Evolutionary conservation across 2,329 filamentous ascomycete genomes (phyloP).

Genomic region (Trichophaea hybrida): DNA sequence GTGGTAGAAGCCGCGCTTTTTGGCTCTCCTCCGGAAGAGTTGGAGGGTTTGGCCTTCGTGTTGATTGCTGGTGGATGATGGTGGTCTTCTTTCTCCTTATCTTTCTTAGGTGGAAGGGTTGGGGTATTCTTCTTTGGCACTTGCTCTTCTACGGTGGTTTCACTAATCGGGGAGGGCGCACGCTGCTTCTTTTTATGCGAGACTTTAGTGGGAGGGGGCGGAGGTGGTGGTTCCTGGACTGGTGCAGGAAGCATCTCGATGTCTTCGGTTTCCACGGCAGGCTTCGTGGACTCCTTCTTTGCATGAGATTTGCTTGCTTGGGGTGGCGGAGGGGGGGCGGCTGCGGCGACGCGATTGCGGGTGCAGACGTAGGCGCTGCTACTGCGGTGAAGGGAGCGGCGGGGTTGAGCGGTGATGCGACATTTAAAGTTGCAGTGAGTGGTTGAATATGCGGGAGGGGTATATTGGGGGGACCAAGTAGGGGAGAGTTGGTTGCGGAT

Average conservation of each 20-base stretch:
- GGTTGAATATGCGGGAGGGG: not conserved
- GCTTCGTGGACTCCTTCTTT: not conserved
- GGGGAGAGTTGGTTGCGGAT: constrained; percentile 1
- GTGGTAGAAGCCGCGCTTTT: not conserved
- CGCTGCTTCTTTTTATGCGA: constrained; percentile 5
- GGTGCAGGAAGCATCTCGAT: not conserved
- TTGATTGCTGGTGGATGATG: constrained; percentile 6
- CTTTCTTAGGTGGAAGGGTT: not conserved
- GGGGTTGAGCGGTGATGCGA: not conserved
- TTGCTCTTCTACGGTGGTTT: not conserved
- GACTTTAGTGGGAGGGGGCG: not conserved
- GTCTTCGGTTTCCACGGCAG: not conserved
- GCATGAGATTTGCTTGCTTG: not conserved
- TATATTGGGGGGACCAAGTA: not conserved
- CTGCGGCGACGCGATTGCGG: too few relatives aligned
- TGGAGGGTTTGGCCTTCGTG: constrained; percentile 7
- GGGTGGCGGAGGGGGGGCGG: not conserved
- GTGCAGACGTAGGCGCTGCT: not conserved
- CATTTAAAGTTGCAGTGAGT: not conserved
- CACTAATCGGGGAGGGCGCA: not conserved
- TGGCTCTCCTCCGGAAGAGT: not conserved
- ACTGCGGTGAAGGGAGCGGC: not conserved
- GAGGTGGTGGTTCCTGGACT: not conserved
- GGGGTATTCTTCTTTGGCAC: not conserved
- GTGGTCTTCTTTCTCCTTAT: not conserved